Evolutionary conservation across 1,139 yeast species (phyloP).

Genomic region (Yamadazyma conglobata): DNA sequence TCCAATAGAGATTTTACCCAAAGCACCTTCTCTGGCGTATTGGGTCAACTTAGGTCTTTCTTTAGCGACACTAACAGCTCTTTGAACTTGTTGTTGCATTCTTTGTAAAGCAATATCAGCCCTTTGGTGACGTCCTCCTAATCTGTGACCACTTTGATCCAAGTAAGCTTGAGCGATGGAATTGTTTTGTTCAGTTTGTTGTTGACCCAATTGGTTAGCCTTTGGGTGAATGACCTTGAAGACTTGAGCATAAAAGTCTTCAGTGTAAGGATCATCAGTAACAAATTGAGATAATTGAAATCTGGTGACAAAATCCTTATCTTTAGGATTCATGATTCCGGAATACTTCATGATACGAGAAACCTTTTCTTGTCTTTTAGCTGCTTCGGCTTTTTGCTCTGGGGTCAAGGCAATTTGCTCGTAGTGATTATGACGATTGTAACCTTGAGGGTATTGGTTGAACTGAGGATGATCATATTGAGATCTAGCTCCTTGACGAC

Average conservation of each 20-base stretch:
- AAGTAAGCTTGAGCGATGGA: constrained; percentile 93
- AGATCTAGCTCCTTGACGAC: constrained; percentile 9
- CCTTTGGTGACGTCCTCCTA: constrained; percentile 82
- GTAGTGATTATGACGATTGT: constrained; percentile 13
- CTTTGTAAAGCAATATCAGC: constrained; percentile 95
- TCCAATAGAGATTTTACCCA: constrained; percentile 82
- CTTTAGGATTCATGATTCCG: constrained; percentile 96
- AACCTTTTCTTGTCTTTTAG: constrained; percentile 75
- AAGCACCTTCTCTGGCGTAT: constrained; percentile 79
- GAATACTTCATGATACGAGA: constrained; percentile 77
- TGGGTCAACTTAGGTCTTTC: constrained; percentile 78
- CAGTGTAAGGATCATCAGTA: constrained; percentile 95
- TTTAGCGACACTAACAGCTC: constrained; percentile 92
- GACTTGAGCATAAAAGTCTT: constrained; percentile 94
- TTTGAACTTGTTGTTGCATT: constrained; percentile 98
- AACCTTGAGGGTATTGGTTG: constrained; percentile 23
- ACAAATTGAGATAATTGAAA: constrained; percentile 94
- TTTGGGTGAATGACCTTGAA: constrained; percentile 77
- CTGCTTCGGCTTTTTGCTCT: constrained; percentile 51
- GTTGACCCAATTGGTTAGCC: constrained; percentile 42
- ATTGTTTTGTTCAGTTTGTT: constrained; percentile 48
- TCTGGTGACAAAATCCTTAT: constrained; percentile 90
- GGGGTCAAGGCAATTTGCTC: constrained; percentile 24
- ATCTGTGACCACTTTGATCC: constrained; percentile 88
- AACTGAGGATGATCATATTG: constrained; percentile 15